Evolutionary conservation across 2,329 filamentous ascomycete genomes (phyloP).

Genomic region (Drechslera avenae): DNA sequence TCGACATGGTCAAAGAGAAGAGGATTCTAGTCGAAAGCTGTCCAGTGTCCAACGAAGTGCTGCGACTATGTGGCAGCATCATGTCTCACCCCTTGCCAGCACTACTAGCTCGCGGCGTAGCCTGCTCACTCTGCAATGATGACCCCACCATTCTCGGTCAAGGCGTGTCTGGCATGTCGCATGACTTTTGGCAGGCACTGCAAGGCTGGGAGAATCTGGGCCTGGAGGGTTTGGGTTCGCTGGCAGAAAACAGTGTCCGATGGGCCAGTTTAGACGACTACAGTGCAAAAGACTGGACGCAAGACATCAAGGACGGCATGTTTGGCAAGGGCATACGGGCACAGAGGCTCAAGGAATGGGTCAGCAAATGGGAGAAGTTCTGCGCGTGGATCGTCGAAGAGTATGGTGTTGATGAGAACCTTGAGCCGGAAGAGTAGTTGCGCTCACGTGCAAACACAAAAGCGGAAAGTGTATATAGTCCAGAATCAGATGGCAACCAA

Average conservation of each 20-base stretch:
- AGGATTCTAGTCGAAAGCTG: constrained; percentile 88
- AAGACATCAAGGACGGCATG: constrained; percentile 74
- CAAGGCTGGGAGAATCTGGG: constrained; percentile 93
- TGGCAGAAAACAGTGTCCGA: constrained; percentile 90
- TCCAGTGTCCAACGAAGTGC: constrained; percentile 87
- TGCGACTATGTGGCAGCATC: constrained; percentile 77
- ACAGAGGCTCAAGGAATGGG: constrained; percentile 76
- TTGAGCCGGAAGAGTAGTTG: constrained; percentile 49
- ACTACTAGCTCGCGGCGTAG: constrained; percentile 80
- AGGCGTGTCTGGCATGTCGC: constrained; percentile 78
- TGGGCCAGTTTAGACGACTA: constrained; percentile 91
- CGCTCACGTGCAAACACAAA: background rate
- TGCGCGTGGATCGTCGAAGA: constrained; percentile 88
- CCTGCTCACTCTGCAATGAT: constrained; percentile 86
- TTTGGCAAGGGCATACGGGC: constrained; percentile 74
- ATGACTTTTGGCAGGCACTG: constrained; percentile 92
- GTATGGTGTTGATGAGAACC: constrained; percentile 61
- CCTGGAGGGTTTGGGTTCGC: constrained; percentile 78
- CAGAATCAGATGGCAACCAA: background rate
- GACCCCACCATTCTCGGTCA: constrained; percentile 89
- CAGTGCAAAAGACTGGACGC: constrained; percentile 69
- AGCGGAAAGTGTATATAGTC: background rate
- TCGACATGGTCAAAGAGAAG: constrained; percentile 87
- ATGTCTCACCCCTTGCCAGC: constrained; percentile 81
- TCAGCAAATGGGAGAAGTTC: constrained; percentile 82